These are phyloP conservation scores for Epichloe sp. DNA, from an alignment of 2,329 filamentous ascomycete species.

Conservation along the genomic window DNA sequence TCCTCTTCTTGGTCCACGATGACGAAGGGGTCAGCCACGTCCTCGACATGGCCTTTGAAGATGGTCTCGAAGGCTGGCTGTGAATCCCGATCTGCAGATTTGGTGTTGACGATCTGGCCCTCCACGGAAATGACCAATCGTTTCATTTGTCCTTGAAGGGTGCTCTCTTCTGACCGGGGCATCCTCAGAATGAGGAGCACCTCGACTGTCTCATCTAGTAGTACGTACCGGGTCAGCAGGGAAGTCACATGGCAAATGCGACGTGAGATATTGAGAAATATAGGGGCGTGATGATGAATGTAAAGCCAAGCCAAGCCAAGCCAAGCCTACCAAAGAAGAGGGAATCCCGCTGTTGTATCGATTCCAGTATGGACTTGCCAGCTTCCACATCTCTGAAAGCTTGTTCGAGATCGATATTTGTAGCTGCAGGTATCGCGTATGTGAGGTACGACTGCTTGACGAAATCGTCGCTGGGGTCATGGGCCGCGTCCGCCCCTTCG, in stretches of 20 bases:
- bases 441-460: constrained; percentile 45
- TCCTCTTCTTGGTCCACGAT: constrained; percentile 30
- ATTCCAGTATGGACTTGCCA: constrained; percentile 37
- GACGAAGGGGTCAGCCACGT: constrained; percentile 37
- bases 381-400: constrained; percentile 30
- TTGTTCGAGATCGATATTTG: constrained; percentile 40
- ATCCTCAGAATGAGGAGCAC: constrained; percentile 57
- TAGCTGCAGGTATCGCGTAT: constrained; percentile 46
- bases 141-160: constrained; percentile 44
- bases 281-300: not conserved
- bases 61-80: constrained; percentile 44
- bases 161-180: constrained; percentile 42
- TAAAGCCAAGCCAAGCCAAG: constrained; percentile 10
- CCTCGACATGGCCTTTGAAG: constrained; percentile 39
- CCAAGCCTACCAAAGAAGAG: constrained; percentile 57
- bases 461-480: constrained; percentile 25
- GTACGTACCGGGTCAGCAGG: constrained; percentile 7
- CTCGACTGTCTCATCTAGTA: constrained; percentile 56
- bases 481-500: constrained; percentile 9
- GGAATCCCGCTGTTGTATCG: constrained; percentile 47
- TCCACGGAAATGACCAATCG: constrained; percentile 56
- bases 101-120: constrained; percentile 48
- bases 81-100: constrained; percentile 32
- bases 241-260: constrained; percentile 4
- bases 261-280: constrained; percentile 10